Percentiles rank a stretch among this genome's conserved stretches.
phyloP scores from a whole-genome alignment of 306 rosid genomes.

The Vachellia collinsii region DNA sequence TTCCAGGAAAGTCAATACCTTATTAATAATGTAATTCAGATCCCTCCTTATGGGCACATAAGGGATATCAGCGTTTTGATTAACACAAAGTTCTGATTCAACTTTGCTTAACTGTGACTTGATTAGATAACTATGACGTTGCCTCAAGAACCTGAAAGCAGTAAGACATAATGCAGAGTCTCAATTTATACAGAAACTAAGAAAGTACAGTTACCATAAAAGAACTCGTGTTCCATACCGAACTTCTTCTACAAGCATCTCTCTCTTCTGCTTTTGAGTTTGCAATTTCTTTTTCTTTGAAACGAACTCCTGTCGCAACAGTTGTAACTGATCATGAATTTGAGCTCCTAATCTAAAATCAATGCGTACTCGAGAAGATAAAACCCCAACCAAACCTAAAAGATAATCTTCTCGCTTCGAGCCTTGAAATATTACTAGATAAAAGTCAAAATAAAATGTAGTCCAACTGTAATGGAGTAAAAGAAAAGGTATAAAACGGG shows the following conservation, averaged over 20 bases:
- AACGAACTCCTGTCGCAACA: conserved; percentile 54
- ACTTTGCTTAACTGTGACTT: conserved; percentile 35
- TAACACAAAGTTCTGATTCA: conserved; percentile 27
- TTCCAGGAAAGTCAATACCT: conserved; percentile 35
- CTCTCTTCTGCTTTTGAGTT: conserved; percentile 37
- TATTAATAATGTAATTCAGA: conserved; percentile 26
- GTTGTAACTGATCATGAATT: conserved; percentile 5
- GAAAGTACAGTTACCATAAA: not conserved
- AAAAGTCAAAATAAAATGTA: not conserved
- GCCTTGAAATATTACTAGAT: not conserved
- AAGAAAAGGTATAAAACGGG: not conserved
- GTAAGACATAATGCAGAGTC: conserved; percentile 3
- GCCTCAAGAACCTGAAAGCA: conserved; percentile 65
- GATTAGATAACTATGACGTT: conserved; percentile 40
- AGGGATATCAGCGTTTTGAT: conserved; percentile 29
- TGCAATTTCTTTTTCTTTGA: conserved; percentile 54
- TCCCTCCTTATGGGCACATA: conserved; percentile 26
- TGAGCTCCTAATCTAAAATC: not conserved
- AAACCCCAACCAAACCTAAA: not conserved
- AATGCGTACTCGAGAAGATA: not conserved
- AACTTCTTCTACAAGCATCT: conserved; percentile 55
- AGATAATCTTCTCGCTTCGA: not conserved
- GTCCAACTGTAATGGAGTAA: conserved; percentile 6
- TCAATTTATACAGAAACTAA: conserved; percentile 7
- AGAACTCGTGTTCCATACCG: conserved; percentile 44